Conservation (phyloP, 768 basidiomycete genomes). For the Cystofilobasidium ferigula region DNA sequence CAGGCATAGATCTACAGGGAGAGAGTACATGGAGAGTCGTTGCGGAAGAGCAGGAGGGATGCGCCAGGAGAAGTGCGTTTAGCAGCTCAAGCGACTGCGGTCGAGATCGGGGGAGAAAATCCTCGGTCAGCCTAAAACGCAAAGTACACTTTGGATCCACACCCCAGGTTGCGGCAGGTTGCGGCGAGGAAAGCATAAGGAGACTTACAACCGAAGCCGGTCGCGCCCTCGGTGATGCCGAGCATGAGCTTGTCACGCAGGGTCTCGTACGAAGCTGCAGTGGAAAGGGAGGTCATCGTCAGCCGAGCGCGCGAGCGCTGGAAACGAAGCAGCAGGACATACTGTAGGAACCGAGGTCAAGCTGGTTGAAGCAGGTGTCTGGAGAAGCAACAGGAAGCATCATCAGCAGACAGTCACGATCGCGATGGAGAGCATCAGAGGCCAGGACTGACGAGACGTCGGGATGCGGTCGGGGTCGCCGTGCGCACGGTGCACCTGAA, state of each 20-base stretch:
- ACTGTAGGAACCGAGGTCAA: slow-evolving; percentile 72
- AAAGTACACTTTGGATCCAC: too few species aligned
- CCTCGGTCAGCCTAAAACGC: too few species aligned
- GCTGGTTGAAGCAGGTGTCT: slow-evolving; percentile 35
- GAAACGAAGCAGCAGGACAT: not conserved
- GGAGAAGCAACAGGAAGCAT: slow-evolving; percentile 15
- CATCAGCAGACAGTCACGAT: slow-evolving; percentile 29
- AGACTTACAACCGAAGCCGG: slow-evolving; percentile 60
- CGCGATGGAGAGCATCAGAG: slow-evolving; percentile 16
- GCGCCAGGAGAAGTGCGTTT: too few species aligned
- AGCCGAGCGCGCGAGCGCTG: not conserved
- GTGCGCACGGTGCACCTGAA: slow-evolving; percentile 91
- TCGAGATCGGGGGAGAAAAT: not conserved
- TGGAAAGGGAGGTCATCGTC: not conserved
- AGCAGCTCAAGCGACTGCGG: not conserved
- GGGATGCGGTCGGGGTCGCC: slow-evolving; percentile 72
- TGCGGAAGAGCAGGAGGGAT: too few species aligned
- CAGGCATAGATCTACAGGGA: too few species aligned
- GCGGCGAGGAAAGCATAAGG: not conserved
- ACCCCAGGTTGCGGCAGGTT: too few species aligned
- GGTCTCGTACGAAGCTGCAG: slow-evolving; percentile 76
- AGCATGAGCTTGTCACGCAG: slow-evolving; percentile 77
- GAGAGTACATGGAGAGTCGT: too few species aligned
- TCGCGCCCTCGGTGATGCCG: slow-evolving; percentile 90
- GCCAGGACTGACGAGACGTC: slow-evolving; percentile 68